Base-by-base conservation (phyloP, 2,329 filamentous ascomycete genomes). In the Aureobasidium sp. region DNA sequence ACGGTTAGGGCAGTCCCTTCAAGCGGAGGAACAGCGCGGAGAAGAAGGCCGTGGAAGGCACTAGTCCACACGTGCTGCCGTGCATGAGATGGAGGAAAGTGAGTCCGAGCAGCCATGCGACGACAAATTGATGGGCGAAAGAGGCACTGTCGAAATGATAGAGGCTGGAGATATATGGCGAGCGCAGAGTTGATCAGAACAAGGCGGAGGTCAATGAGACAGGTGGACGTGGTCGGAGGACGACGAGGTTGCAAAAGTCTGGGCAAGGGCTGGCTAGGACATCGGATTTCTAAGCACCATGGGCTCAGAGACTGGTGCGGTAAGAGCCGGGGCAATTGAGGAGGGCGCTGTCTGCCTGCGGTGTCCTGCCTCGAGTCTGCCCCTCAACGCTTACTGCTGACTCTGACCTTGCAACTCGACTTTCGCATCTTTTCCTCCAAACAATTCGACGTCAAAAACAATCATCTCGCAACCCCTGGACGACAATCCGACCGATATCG, bases 261-360 rank as follows among this genome's bases (percentile, higher is more conserved):
- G 42, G 42, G 42, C 31, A 19, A 24, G 39, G 42, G 40, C 40
- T 33, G 42, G 40, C 40, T 33, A 12, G 31, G 31, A n/a, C n/a
- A 27, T 48, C n/a, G 42, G 54, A 58, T 58, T 58, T 58, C 54
- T 58, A 58, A 58, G 54, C 54, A 58, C 19, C 54, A n/a, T 33
- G 7, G 11, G 39, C 19, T 24, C 31, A 17, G 19, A 35, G 24
- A 19, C 52, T 56, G 12, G 12, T 27, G 19, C 54, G 54, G 54
- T 47, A 58, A 37, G 35, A 58, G 54, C 42, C 54, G 54, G 27
- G 37, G 37, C 50, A 42, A 29, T 19, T 22, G 37, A 31, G n/a
- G 29, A 37, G 19, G 24, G 54, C 22, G 27, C 40, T 58, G 40
- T 24, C 54, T 45, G 54, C 54, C 54, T 58, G 54, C 54, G 54